Base-by-base conservation (phyloP, 2,329 filamentous ascomycete species). In the Scedosporium minutisporum region DNA sequence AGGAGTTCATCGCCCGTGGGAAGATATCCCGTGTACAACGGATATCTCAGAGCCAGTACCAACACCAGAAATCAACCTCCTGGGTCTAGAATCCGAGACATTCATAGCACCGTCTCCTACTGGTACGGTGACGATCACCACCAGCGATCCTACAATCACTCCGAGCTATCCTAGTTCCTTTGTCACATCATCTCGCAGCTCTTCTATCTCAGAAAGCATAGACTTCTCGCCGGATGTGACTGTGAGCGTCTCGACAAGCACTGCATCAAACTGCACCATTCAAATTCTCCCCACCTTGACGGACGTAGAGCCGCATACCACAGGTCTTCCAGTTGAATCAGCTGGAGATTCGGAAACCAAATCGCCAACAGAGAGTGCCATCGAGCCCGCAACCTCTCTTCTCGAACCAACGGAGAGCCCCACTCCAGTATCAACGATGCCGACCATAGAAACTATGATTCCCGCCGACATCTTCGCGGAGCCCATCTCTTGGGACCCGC, bases 401-500 rank as follows among this genome's bases (percentile, higher is more conserved):
- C 27, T 58, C n/a, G n/a, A 14, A 33, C 55, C 55, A 18, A 18
- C 55, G n/a, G 25, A 23, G 14, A 38, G 16, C 9, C 25, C 33
- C 6, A 33, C 27, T 41, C 23, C 51, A 27, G 55, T 58, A n/a
- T 38, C 33, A 41, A 27, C 27, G 16, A 33, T 58, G 27, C 55
- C 25, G 16, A 18, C 42, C 38, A 46, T 18, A 38, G 42, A 69
- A 23, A 59, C 60, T 27, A 73, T 72, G 69, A 67, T 70, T 23
- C 69, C 70, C 12, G 64, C 69, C 12, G 71, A 87, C 67, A 84
- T 88, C 61, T 88, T 88, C 66, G 75, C 76, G 6, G 69, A 71
- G 10, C 82, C 85, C 29, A 79, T 88, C 60, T 79, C 77, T 18
- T 82, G 79, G 1, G 76, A 74, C 64, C 71, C 80, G 10, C 84